These are phyloP conservation scores for Amaranthus palmeri DNA, from an alignment of 148 eudicot species.

Conservation along the genomic window DNA sequence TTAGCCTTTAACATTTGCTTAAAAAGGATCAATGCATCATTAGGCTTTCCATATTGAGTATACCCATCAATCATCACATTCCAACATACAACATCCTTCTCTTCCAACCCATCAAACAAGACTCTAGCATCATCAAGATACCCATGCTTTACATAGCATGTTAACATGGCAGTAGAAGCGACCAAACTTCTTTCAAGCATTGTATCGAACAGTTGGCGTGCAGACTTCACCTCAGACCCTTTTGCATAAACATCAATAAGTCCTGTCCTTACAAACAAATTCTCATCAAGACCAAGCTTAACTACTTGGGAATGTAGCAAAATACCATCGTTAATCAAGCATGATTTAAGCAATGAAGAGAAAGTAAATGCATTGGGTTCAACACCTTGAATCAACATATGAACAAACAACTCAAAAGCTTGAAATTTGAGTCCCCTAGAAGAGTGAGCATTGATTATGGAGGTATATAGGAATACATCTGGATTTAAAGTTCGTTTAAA, in stretches of 20 bases:
- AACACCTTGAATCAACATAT: constrained; percentile 53
- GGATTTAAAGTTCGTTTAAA: constrained; percentile 39
- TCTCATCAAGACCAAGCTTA: constrained; percentile 43
- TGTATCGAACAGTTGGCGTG: constrained; percentile 56
- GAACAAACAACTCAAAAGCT: constrained; percentile 42
- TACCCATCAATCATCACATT: constrained; percentile 94
- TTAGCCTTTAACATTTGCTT: constrained; percentile 49
- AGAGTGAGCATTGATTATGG: constrained; percentile 53
- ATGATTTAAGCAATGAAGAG: constrained; percentile 53
- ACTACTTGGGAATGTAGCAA: constrained; percentile 54
- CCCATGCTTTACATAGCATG: constrained; percentile 67
- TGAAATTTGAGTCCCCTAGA: constrained; percentile 30
- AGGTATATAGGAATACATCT: constrained; percentile 60
- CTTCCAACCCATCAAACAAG: constrained; percentile 68
- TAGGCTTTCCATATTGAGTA: constrained; percentile 55
- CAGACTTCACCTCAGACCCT: constrained; percentile 51
- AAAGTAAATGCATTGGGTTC: constrained; percentile 73
- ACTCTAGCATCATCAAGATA: constrained; percentile 43
- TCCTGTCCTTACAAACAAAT: constrained; percentile 62
- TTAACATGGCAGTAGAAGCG: constrained; percentile 66
- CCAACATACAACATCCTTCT: constrained; percentile 83
- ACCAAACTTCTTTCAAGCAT: constrained; percentile 70
- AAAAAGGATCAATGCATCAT: constrained; percentile 56
- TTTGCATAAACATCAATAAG: constrained; percentile 59
- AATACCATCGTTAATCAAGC: constrained; percentile 36